Conservation (phyloP, 768 basidiomycete species). For the Collybiopsis luxurians region DNA sequence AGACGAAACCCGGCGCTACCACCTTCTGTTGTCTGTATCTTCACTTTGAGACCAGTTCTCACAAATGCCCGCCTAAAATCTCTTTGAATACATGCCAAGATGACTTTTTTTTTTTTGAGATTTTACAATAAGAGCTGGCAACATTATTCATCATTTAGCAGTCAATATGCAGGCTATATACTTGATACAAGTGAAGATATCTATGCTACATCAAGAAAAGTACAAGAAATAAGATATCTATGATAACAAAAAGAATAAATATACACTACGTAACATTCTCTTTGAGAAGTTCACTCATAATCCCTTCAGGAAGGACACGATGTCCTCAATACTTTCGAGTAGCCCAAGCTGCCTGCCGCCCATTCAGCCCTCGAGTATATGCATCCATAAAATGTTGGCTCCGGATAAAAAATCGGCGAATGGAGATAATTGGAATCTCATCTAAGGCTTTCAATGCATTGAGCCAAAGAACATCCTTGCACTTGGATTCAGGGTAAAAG, state of each 20-base stretch:
- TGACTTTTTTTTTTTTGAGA: not conserved
- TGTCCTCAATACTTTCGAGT: conserved; percentile 17
- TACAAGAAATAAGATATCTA: not conserved
- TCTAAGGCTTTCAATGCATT: conserved; percentile 7
- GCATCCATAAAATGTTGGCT: conserved; percentile 21
- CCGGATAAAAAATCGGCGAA: conserved; percentile 1
- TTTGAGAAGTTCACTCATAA: conserved; percentile 3
- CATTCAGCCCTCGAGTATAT: conserved; percentile 20
- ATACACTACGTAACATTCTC: not conserved
- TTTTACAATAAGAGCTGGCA: not conserved
- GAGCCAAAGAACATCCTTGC: not conserved
- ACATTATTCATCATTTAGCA: not conserved
- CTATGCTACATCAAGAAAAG: not conserved
- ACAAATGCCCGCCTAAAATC: not conserved
- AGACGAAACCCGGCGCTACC: too few species aligned
- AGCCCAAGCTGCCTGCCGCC: conserved; percentile 17
- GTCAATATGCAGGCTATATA: not conserved
- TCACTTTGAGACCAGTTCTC: not conserved
- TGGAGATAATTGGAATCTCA: not conserved
- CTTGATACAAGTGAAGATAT: not conserved
- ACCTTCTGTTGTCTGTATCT: too few species aligned
- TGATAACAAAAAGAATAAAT: not conserved
- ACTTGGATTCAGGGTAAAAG: not conserved
- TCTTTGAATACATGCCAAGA: not conserved
- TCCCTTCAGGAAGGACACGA: conserved; percentile 12